phyloP scores from a whole-genome alignment of 192 early-diverging fungal species.

The Coemansia sp. region DNA sequence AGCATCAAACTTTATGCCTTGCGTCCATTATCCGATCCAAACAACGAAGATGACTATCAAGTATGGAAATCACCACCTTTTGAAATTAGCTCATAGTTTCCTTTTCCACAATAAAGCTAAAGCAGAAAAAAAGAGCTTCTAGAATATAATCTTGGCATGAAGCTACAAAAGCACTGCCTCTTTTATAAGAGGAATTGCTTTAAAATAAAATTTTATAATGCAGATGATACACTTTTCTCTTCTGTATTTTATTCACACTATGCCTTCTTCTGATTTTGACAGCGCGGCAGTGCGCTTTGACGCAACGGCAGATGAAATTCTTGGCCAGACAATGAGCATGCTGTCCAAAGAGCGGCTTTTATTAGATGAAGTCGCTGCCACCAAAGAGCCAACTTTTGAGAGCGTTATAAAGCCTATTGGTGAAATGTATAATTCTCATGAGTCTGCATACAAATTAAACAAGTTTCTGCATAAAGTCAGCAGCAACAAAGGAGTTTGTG shows the following conservation, averaged over 20 bases:
- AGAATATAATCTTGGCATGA: not conserved
- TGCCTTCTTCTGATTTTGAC: not conserved
- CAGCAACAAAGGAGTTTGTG: constrained; percentile 55
- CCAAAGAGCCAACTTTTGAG: constrained; percentile 20
- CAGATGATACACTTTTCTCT: not conserved
- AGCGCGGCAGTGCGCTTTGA: not conserved
- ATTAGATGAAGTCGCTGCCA: not conserved
- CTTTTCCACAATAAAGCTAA: no score
- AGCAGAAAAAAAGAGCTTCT: no score
- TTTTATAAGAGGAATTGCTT: not conserved
- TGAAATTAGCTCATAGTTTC: no score
- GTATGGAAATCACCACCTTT: no score
- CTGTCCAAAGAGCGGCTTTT: not conserved
- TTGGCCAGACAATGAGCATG: not conserved
- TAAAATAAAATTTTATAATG: not conserved
- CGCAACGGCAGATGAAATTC: not conserved
- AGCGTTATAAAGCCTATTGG: constrained; percentile 15
- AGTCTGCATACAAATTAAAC: not conserved
- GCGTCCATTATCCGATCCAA: constrained; percentile 8
- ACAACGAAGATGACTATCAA: no score
- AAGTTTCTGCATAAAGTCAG: constrained; percentile 23
- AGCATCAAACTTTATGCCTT: constrained; percentile 17
- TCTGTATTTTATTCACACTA: not conserved
- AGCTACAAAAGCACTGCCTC: not conserved
- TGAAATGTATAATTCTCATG: not conserved